phyloP scores from a whole-genome alignment of 208 protist genomes.

The Leishmania turanica region DNA sequence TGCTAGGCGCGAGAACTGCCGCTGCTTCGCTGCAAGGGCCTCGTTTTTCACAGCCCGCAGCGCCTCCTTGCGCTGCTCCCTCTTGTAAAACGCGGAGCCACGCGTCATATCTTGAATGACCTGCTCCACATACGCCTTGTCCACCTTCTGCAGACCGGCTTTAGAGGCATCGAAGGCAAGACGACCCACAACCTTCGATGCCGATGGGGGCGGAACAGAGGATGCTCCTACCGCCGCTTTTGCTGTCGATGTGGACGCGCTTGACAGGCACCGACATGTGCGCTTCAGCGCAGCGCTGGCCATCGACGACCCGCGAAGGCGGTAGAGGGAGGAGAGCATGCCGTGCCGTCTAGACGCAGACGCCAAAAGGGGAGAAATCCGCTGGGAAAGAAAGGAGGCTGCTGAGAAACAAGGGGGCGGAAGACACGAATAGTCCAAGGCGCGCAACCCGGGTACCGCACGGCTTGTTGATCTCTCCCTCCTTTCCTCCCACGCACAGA shows the following conservation, averaged over 20 bases:
- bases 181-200: constrained; percentile 9
- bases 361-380: neutral
- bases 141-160: constrained; percentile 50
- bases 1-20: constrained; percentile 24
- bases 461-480: neutral
- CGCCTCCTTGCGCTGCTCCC: constrained; percentile 43
- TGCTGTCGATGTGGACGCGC: neutral
- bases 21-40: constrained; percentile 26
- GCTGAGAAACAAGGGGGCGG: neutral
- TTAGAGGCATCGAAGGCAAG: constrained; percentile 51
- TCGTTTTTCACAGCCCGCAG: constrained; percentile 25
- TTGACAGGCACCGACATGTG: neutral
- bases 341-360: neutral
- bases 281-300: neutral
- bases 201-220: neutral
- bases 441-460: neutral
- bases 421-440: neutral
- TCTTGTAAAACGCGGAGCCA: constrained; percentile 51
- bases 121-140: constrained; percentile 54
- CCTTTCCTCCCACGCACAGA: neutral
- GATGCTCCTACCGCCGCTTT: neutral
- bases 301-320: neutral
- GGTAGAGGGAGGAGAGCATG: neutral
- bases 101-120: constrained; percentile 53
- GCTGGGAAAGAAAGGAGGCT: neutral